Base-by-base conservation (phyloP, 148 eudicot species). In the Bassia scoparia region DNA sequence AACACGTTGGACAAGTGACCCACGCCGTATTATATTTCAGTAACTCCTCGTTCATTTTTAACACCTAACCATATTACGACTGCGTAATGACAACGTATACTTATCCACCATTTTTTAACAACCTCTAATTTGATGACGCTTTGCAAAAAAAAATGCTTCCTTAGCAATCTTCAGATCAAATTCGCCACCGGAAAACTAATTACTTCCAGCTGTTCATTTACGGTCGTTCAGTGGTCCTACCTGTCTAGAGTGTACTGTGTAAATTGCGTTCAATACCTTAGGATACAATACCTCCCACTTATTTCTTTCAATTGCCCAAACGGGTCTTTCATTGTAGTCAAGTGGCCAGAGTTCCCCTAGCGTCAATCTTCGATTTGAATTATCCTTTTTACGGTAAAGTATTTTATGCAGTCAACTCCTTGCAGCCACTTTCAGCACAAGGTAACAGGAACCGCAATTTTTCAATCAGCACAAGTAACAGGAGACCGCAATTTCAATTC, bases 191-290 rank as follows among this genome's bases (percentile, higher is more conserved):
- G 37, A 64, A 20, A 76, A 71, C 46, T 1, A 62, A 65, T 68
- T 62, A 63, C 76, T 1, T 35, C 44, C 10, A 52, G 31, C 38
- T 63, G 43, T 6, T 16, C 50, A 2, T 23, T 86, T 81, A 68
- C 30, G 60, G 73, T 1, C 72, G 67, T 74, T 46, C 81, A 78
- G 74, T 78, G 81, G 77, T 23, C 77, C 69, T 31, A 78, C 48
- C 38, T 78, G 62, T 49, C 77, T 24, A 35, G 7, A 8, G 8
- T 3, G 64, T n/a, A 81, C 3, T 78, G 86, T 35, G 38, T 34
- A 29, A 23, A 37, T 3, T 76, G 79, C 61, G 74, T 69, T n/a
- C 30, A 21, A 5, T 17, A 63, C n/a, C 46, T 46, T 15, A 27
- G 5, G 35, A 14, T 37, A n/a, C n/a, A 20, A 14, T 31, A 14